Percentiles rank a stretch among this genome's conserved stretches.
phyloP scores from a whole-genome alignment of 1,139 yeast species.

The Diutina scorzettiae region DNA sequence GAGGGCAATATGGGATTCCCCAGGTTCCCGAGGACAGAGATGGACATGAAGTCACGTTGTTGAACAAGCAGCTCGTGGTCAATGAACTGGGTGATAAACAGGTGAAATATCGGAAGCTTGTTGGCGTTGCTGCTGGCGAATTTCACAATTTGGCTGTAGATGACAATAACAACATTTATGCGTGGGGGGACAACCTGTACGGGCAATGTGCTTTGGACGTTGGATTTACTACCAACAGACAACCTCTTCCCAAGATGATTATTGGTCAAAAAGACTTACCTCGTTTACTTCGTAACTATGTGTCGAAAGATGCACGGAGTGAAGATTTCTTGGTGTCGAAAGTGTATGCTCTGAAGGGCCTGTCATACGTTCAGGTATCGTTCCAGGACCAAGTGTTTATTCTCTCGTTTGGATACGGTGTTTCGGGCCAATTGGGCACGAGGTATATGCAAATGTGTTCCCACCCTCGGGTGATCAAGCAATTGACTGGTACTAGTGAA shows the following conservation, averaged over 20 bases:
- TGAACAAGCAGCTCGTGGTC: constrained; percentile 23
- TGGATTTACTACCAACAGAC: constrained; percentile 48
- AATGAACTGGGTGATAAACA: constrained; percentile 14
- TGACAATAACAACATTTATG: constrained; percentile 49
- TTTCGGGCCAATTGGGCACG: constrained; percentile 84
- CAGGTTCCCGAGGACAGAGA: constrained; percentile 48
- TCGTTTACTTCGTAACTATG: constrained; percentile 14
- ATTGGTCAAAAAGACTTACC: constrained; percentile 17
- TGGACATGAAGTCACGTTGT: constrained; percentile 23
- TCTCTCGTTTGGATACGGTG: constrained; percentile 72
- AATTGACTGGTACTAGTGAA: constrained; percentile 33
- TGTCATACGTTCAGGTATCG: constrained; percentile 43
- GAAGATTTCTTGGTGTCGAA: constrained; percentile 21
- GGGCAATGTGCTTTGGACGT: constrained; percentile 81
- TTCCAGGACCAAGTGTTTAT: constrained; percentile 18
- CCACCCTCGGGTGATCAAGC: constrained; percentile 50
- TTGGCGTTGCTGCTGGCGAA: constrained; percentile 59
- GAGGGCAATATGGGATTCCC: constrained; percentile 81
- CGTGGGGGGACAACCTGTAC: constrained; percentile 73
- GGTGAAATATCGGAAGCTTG: constrained; percentile 32
- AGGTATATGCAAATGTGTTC: constrained; percentile 63
- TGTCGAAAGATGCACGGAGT: constrained; percentile 20
- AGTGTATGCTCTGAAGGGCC: constrained; percentile 57
- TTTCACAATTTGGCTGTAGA: constrained; percentile 64
- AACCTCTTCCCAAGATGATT: constrained; percentile 56